Evolutionary conservation across 1,284 basidiomycete species (phyloP), one percentile per base, ranked within the genome.

Genomic region (Neolentinus lepideus): DNA sequence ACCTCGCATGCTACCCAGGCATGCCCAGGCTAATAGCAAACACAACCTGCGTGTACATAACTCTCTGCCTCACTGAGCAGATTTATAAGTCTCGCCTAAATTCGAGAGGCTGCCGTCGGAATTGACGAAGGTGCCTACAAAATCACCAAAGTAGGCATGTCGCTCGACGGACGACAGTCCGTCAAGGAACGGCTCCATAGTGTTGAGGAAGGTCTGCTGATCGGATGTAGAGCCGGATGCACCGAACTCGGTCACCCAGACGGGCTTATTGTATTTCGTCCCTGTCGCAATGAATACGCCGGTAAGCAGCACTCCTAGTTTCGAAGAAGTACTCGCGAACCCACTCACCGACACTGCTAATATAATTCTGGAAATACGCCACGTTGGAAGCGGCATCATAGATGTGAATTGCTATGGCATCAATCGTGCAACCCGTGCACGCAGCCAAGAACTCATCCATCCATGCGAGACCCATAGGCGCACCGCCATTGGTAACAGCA

Each of bases 171-270:
- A 56, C 12, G 56, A 45, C 50, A 66, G 63, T 57, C 57, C 57
- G 57, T 69, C 63, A 38, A 69, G 60, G 64, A 62, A 69, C 51
- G 64, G 63, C n/a, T 69, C 57, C 64, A 69, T 66, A 57, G 56
- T 52, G 52, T 61, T 51, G 33, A 69, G 57, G 66, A 69, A 69
- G 27, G 53, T 56, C 57, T 61, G 59, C 58, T 66, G 61, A 54
- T 68, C 56, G 52, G 57, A 56, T 19, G 58, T 57, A 22, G 59
- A 46, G 46, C 67, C 67, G 21, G 59, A 57, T 26, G 64, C 66
- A 56, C 68, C 67, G 58, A 69, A 68, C 68, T 66, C 69, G 53
- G 67, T 70, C 54, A 70, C 60, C 58, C 64, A 64, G 52, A 63
- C 57, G 29, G 67, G 62, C 60, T 65, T 65, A 31, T 58, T 57